Conservation (phyloP, 148 eudicot species). For the Amaranthus hypochondriacus region DNA sequence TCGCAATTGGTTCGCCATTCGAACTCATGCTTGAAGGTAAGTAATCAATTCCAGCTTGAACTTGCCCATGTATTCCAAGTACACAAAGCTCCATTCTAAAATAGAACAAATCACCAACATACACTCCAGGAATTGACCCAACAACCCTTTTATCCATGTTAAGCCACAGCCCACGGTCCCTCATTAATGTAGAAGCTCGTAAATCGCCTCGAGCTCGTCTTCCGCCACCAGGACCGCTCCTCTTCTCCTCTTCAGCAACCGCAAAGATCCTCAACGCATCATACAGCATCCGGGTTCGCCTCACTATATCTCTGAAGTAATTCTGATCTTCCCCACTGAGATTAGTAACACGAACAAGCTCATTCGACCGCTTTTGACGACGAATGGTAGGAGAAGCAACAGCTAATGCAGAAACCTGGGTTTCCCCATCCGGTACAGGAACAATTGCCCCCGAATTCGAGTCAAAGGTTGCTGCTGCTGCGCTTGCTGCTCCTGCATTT, state of each 20-base stretch:
- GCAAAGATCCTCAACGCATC: constrained; percentile 54
- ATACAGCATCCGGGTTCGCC: constrained; percentile 59
- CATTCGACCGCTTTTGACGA: constrained; percentile 46
- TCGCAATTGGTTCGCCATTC: constrained; percentile 88
- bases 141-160: constrained; percentile 76
- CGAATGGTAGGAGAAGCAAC: constrained; percentile 12
- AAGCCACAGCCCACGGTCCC: constrained; percentile 64
- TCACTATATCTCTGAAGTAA: constrained; percentile 51
- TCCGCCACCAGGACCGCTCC: constrained; percentile 24
- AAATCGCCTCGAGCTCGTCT: constrained; percentile 61
- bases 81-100: constrained; percentile 86
- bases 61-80: constrained; percentile 76
- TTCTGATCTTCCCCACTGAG: constrained; percentile 43
- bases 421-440: constrained; percentile 29
- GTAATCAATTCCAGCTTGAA: constrained; percentile 90
- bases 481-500: constrained; percentile 11
- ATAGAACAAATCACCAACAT: constrained; percentile 75
- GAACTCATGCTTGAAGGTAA: constrained; percentile 62
- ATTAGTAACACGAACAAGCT: constrained; percentile 65
- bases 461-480: constrained; percentile 11
- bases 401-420: constrained; percentile 13
- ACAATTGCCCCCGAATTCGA: constrained; percentile 52
- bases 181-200: constrained; percentile 52
- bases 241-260: constrained; percentile 43
- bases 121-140: constrained; percentile 75